Percentiles rank a stretch among this genome's conserved stretches.
Evolutionary conservation across 306 rosid genomes (phyloP).

Genomic region (Crotalaria pallida): DNA sequence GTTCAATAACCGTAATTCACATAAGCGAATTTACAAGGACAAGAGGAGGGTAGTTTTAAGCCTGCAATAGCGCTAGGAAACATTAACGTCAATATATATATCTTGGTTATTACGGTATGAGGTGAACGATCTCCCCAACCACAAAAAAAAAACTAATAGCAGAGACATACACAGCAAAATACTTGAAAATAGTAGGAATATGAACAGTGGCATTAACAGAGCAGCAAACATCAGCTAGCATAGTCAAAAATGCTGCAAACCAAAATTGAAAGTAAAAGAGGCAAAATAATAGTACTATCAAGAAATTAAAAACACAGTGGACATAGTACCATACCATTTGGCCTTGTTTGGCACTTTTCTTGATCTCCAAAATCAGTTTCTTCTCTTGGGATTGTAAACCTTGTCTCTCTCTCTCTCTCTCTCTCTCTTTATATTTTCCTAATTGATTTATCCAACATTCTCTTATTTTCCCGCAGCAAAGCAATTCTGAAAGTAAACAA

Average conservation of each 20-base stretch:
- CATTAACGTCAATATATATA: no score
- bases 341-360: slow-evolving; percentile 93
- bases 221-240: background rate
- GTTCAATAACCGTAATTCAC: no score
- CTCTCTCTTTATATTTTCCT: slow-evolving; percentile 88
- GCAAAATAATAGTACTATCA: background rate
- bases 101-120: background rate
- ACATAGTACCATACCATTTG: slow-evolving; percentile 68
- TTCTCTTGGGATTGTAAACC: slow-evolving; percentile 78
- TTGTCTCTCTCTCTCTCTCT: slow-evolving; percentile 80
- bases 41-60: no score
- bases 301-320: background rate
- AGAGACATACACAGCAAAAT: background rate
- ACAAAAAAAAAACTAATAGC: background rate
- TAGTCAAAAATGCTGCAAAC: background rate
- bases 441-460: slow-evolving; percentile 89
- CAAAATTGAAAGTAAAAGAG: background rate
- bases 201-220: background rate
- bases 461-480: slow-evolving; percentile 88
- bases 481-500: slow-evolving; percentile 55
- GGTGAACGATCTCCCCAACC: background rate
- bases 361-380: slow-evolving; percentile 75
- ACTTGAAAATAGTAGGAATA: background rate
- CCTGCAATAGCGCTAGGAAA: no score
- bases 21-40: no score